These are phyloP conservation scores for Fusarium chaquense DNA, from an alignment of 2,329 filamentous ascomycete genomes.

Conservation along the genomic window DNA sequence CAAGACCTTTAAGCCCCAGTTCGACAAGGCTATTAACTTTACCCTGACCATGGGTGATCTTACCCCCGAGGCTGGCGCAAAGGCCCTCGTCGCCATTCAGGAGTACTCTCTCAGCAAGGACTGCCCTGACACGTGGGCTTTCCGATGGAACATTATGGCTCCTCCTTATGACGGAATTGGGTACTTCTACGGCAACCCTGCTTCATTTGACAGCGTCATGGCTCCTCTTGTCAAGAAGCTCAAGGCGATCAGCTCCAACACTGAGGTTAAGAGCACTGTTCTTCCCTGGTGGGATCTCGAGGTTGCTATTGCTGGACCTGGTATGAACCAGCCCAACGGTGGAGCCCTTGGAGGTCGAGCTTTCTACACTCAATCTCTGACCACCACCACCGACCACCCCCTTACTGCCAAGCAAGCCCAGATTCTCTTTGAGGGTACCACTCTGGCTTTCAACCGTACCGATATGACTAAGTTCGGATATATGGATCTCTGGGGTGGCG, in stretches of 20 bases:
- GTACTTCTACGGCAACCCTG: slow-evolving; percentile 46
- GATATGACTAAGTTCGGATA: slow-evolving; percentile 41
- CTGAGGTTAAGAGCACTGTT: slow-evolving; percentile 32
- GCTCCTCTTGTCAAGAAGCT: slow-evolving; percentile 30
- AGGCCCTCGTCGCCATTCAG: slow-evolving; percentile 42
- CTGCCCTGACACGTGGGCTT: slow-evolving; percentile 41
- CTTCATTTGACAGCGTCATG: slow-evolving; percentile 34
- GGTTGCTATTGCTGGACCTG: slow-evolving; percentile 31
- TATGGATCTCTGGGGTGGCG: slow-evolving; percentile 46
- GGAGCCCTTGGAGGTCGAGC: slow-evolving; percentile 40
- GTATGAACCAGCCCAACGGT: slow-evolving; percentile 40
- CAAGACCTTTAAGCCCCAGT: slow-evolving; percentile 42
- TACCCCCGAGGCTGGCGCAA: slow-evolving; percentile 26
- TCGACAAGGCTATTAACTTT: slow-evolving; percentile 39
- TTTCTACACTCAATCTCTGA: slow-evolving; percentile 42
- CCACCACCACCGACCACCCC: slow-evolving; percentile 42
- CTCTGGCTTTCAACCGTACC: slow-evolving; percentile 42
- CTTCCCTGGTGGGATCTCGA: slow-evolving; percentile 44
- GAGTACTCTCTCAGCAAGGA: slow-evolving; percentile 30
- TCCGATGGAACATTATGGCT: slow-evolving; percentile 40
- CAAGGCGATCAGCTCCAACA: slow-evolving; percentile 21
- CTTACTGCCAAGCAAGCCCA: slow-evolving; percentile 38
- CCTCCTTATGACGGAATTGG: slow-evolving; percentile 31
- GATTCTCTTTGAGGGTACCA: slow-evolving; percentile 33
- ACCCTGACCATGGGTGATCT: slow-evolving; percentile 36